Evolutionary conservation across 2,329 filamentous ascomycete genomes (phyloP), one percentile per base, ranked within the genome.

Genomic region (Neobulgaria alba): DNA sequence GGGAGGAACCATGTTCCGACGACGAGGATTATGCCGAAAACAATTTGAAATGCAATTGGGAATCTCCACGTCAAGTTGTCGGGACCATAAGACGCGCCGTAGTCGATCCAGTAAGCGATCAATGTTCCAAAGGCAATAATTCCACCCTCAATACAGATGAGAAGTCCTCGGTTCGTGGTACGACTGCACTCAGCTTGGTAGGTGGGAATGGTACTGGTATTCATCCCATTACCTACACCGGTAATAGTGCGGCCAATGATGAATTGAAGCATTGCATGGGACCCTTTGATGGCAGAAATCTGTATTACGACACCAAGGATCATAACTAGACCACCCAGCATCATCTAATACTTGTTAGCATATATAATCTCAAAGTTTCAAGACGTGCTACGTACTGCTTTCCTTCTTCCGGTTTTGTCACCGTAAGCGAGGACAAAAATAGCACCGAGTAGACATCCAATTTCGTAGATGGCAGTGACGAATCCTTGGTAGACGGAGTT

Each of bases 91-190:
- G 84, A 89, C 63, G 88, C 95, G 56, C 92, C 89, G 65, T 96
- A 96, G 62, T 96, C 92, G 29, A 96, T 89, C 92, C 92, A 98
- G 26, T 96, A 90, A 52, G 89, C 95, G 38, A 87, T 87, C 46
- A 96, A 80, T 58, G 93, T 68, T 3, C 66, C 66, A 29, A 67
- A 66, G 0, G 72, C 74, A 49, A 78, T 76, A n/a, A 77, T 45
- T 4, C 72, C 71, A 30, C 73, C 74, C 51, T 78, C 74, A 2
- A 71, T 67, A 15, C 69, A 70, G 30, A 75, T 67, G 17, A 64
- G 58, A 37, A 63, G 61, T 21, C 72, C 72, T 21, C 71, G 64
- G 33, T 67, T 66, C 18, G 62, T 57, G 1, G 67, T 51, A 2
- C 55, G 52, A 43, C 46, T 50, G 38, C 55, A 59, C 42, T 79